Base-by-base conservation (phyloP, 2,329 filamentous ascomycete species). In the Beauveria sp. region DNA sequence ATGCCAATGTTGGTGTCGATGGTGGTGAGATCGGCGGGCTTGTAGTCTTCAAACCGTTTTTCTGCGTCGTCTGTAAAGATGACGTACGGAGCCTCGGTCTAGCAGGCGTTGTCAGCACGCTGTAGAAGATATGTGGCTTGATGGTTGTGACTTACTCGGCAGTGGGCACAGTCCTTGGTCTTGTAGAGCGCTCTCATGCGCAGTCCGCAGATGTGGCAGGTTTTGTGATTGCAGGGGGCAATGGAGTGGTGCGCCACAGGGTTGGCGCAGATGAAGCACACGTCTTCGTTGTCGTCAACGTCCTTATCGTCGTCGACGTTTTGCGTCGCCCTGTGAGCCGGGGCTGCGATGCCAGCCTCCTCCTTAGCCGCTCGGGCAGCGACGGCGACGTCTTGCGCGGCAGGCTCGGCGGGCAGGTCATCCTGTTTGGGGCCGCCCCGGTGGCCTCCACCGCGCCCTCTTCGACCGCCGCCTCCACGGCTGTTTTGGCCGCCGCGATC, bases 241-340 rank as follows among this genome's bases (percentile, higher is more conserved):
- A 99, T 86, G 10, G 93, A 89, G 68, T 91, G 87, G 77, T 98
- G 92, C 54, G 89, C 86, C 53, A 99, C 88, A 2, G 88, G 85
- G 66, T 93, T 96, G 62, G 95, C 93, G 76, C 95, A 99, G 71
- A 99, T 99, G 76, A 98, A 98, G 83, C 95, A 99, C 64, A 97
- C 84, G 65, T 97, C 92, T 28, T 82, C 88, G 61, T 92, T 89
- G 34, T 79, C 79, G 7, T 59, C 50, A 8, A 20, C 48, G 31
- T 83, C 83, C 53, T 34, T 34, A 14, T 83, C 83, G 3, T 75
- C 78, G 64, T 74, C 71, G 55, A 67, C 71, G 55, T 64, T 66
- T 12, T 69, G 69, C 48, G 69, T 64, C 9, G 68, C 66, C 58
- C 68, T 64, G 42, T 68, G 67, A 38, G 60, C 65, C 26, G 70